phyloP scores from a whole-genome alignment of 192 early-diverging fungal species.

The Pecoramyces ruminantium region DNA sequence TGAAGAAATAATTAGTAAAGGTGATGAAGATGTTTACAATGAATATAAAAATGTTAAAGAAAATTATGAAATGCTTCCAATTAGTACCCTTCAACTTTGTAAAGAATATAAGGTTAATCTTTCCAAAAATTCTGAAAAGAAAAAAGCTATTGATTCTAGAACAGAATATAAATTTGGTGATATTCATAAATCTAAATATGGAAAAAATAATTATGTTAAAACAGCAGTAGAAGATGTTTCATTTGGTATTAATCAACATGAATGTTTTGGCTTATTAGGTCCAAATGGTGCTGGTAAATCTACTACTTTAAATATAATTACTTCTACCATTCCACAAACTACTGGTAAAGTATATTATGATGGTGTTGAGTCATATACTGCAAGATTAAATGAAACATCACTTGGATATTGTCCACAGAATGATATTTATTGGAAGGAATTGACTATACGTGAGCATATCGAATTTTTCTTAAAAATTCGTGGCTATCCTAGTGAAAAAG shows the following conservation, averaged over 20 bases:
- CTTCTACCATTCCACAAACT: not conserved
- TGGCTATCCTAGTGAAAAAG: not conserved
- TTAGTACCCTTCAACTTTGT: not conserved
- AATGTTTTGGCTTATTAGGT: constrained; percentile 1
- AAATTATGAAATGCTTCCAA: not conserved
- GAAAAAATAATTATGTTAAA: not conserved
- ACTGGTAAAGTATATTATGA: not conserved
- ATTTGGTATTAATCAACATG: not conserved
- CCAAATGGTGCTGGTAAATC: constrained; percentile 1
- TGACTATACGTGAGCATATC: not conserved
- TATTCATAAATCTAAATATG: no score
- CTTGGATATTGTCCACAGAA: not conserved
- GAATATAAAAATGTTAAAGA: not conserved
- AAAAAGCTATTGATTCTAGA: not conserved
- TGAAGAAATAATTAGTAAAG: not conserved
- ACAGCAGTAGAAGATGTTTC: not conserved
- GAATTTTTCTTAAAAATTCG: not conserved
- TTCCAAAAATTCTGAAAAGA: not conserved
- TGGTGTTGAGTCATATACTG: not conserved
- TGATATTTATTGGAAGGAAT: not conserved
- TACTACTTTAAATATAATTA: not conserved
- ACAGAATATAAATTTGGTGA: no score
- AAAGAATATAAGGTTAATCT: not conserved
- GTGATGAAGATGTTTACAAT: not conserved
- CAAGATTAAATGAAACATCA: not conserved